phyloP scores from a whole-genome alignment of 805 yeast genomes.

The Hanseniaspora meyeri region DNA sequence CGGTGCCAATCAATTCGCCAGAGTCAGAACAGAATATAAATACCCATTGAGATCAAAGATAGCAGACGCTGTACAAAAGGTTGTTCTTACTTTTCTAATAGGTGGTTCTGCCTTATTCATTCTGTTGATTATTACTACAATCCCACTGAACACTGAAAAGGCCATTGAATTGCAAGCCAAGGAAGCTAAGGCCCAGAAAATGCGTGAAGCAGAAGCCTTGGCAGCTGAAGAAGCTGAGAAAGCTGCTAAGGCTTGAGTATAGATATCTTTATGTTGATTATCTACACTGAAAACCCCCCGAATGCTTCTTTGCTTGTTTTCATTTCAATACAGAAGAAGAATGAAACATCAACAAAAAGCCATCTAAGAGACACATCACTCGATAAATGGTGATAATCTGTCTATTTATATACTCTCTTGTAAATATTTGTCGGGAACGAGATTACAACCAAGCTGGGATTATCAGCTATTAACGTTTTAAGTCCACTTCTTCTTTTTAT shows the following conservation, averaged over 20 bases:
- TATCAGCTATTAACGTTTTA: background rate
- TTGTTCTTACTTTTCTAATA: background rate
- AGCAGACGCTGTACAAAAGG: background rate
- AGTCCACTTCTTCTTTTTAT: background rate
- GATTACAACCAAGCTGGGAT: background rate
- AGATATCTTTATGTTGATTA: too few relatives aligned
- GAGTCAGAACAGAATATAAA: conserved; percentile 8
- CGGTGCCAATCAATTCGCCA: conserved; percentile 4
- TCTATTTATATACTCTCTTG: background rate
- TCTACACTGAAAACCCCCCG: too few relatives aligned
- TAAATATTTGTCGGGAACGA: background rate
- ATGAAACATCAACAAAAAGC: too few relatives aligned
- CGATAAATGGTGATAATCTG: background rate
- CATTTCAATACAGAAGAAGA: too few relatives aligned
- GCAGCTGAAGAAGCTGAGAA: background rate
- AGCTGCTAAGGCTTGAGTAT: background rate
- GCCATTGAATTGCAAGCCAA: background rate
- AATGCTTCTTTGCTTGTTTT: too few relatives aligned
- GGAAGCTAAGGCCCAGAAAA: conserved; percentile 7
- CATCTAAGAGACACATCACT: too few relatives aligned
- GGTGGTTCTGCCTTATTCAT: background rate
- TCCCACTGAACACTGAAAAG: conserved; percentile 3
- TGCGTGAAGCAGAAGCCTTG: background rate
- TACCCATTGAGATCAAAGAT: conserved; percentile 11
- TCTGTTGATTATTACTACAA: background rate